Base-by-base conservation (phyloP, 108 stramenopile species). In the Fragilariopsis cylindrus region DNA sequence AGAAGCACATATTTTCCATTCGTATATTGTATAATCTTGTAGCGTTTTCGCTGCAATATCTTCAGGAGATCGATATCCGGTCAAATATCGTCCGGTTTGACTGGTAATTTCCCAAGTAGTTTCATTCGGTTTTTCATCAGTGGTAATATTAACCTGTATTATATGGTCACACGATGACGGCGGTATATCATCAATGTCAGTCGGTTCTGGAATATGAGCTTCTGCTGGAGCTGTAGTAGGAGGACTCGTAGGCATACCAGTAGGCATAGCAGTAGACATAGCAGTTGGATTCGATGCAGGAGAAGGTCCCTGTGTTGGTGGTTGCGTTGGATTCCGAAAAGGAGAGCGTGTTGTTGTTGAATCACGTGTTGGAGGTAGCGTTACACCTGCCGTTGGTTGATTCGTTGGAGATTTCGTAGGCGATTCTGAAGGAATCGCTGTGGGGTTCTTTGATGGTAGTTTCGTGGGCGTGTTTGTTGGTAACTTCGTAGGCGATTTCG, bases 381-480 rank as follows among this genome's bases (percentile, higher is more conserved):
- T 21, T 39, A 42, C 2, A 5, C 43, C 11, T 16, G n/a, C 64
- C 1, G 64, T 63, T 0, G 60, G 3, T 63, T 63, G 16, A 16
- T 48, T 52, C 6, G 47, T 48, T 46, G 65, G 65, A 5, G 47
- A 4, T 30, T 53, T 9, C 5, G 67, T 52, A 30, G 67, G 67
- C 47, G 40, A 5, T 1, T 52, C 0, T 16, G 67, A 48, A n/a
- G 67, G 50, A n/a, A 48, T n/a, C 43, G 16, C 30, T 46, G 67
- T 69, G 1, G 49, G 67, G n/a, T 11, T 12, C 4, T 7, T 30
- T 19, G 67, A 48, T n/a, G 48, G 50, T 2, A 16, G 30, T 48
- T 19, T 52, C 5, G 67, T 69, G 7, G 67, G 50, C 45, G 7
- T 9, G 13, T 7, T 4, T 30, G 67, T 69, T 5, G 67, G 67